Base-by-base conservation (phyloP, 2,329 filamentous ascomycete genomes). In the Phialophora verrucosa region DNA sequence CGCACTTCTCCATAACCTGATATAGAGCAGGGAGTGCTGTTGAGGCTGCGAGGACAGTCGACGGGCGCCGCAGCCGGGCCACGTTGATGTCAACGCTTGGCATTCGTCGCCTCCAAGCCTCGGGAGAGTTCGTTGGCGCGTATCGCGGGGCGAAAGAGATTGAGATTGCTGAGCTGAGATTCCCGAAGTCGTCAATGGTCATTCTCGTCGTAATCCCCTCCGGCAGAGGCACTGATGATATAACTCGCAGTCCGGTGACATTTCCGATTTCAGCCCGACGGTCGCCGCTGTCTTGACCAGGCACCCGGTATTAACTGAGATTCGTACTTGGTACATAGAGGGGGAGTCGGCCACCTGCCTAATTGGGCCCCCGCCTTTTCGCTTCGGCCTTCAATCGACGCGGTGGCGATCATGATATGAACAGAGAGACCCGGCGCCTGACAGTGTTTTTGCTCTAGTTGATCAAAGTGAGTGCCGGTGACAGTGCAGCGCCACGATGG, bases 401-500 rank as follows among this genome's bases (percentile, higher is more conserved):
- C 35, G 32, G 58, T 17, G 59, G 42, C 50, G 23, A 58, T n/a
- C n/a, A 55, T 10, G 53, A 55, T 55, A 55, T 55, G 53, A 55
- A n/a, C 49, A 53, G 29, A 53, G 29, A 38, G 29, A 38, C 31
- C 32, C 25, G n/a, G 10, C 49, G 57, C 23, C 31, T 20, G 31
- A 8, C 20, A 32, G 51, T 20, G 31, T 42, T 50, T n/a, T 44
- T 27, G 14, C 27, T 14, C 17, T 32, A 31, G 25, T 17, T 7
- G 2, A 27, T 23, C 7, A n/a, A 25, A 60, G 14, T 5, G 25
- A 14, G 27, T 20, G 29, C 32, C 57, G 10, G 23, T n/a, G 54
- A 42, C 14, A 7, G 53, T 12, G 7, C 53, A 35, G 29, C 51
- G 8, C 14, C 38, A 44, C 38, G 3, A 73, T 65, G 20, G 81